Evolutionary conservation across 257 asterid genomes (phyloP), one percentile per base, ranked within the genome.

Genomic region (Datura wrightii): DNA sequence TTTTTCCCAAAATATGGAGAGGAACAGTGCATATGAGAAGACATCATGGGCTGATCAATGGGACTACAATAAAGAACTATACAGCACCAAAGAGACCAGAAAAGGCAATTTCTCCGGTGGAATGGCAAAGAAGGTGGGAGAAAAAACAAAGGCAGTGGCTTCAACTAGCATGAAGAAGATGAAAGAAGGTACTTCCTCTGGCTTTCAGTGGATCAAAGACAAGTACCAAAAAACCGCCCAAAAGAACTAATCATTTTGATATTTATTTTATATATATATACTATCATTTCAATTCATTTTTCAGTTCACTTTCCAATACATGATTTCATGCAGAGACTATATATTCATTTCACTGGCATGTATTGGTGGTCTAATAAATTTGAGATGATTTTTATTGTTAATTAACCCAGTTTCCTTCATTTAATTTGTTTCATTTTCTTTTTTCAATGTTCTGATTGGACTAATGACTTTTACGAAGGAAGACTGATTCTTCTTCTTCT

Each of bases 41-140:
- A 24, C 31, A 24, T 90, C 95, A 65, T 94, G 98, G 98, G 98
- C 98, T 18, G 98, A 94, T 87, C 97, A 94, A 48, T 94, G 97
- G 98, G 97, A 93, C 34, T 81, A 81, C 86, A 84, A 84, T 54
- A 79, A 87, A 1, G 93, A 93, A 44, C 65, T 95, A 84, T 79
- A 88, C 48, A 24, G 31, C 31, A 15, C 80, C 11, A 63, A 76
- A 84, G 89, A 90, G 60, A 85, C 88, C 86, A 92, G 88, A 83
- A 90, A 82, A 60, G 62, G 62, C 14, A 46, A 58, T 7, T 41
- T 53, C 50, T 14, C 24, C 14, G 63, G 37, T 8, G 85, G 84
- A 10, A 70, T 89, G 86, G 90, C 93, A 5, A 89, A 84, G 89
- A 94, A 92, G 88, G 92, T 90, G 14, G 86, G 91, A 6, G 97